A percentile compares a stretch with the other conserved stretches of the same genome.
These are phyloP conservation scores for Ophiostoma tasmaniense DNA, from an alignment of 2,329 filamentous ascomycete species.

Conservation along the genomic window DNA sequence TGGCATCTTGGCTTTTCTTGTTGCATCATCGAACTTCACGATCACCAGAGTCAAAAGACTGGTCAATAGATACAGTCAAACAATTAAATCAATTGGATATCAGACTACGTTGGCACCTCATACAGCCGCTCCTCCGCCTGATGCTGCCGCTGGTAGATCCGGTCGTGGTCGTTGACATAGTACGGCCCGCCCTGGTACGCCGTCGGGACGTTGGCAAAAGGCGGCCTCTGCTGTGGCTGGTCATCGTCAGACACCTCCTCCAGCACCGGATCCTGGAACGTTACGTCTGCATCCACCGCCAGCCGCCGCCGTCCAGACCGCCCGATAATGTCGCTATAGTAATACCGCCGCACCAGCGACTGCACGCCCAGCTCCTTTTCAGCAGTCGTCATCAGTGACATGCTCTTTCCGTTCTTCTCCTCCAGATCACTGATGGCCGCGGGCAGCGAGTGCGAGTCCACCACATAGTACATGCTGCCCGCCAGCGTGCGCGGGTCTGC, in stretches of 20 bases:
- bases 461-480: slow-evolving; percentile 38
- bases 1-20: not conserved
- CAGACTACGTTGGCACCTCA: not conserved
- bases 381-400: slow-evolving; percentile 23
- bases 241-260: not conserved
- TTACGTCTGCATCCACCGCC: slow-evolving; percentile 23
- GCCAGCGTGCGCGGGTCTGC: slow-evolving; percentile 40
- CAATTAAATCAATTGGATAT: not conserved
- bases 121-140: slow-evolving; percentile 6
- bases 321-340: slow-evolving; percentile 27
- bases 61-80: not conserved
- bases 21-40: too few species aligned
- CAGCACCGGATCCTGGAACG: not conserved
- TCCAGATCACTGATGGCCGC: slow-evolving; percentile 21
- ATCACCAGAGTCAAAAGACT: too few species aligned
- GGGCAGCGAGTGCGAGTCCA: slow-evolving; percentile 25
- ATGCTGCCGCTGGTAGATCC: slow-evolving; percentile 10
- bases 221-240: not conserved
- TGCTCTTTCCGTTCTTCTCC: slow-evolving; percentile 19
- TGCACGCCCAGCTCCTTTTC: slow-evolving; percentile 24
- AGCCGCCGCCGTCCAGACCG: slow-evolving; percentile 21
- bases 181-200: slow-evolving; percentile 15
- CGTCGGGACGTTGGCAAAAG: slow-evolving; percentile 11
- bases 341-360: slow-evolving; percentile 27
- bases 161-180: slow-evolving; percentile 12